Evolutionary conservation across 352 stramenopile species (phyloP).

Genomic region (Pythium guiyangense): DNA sequence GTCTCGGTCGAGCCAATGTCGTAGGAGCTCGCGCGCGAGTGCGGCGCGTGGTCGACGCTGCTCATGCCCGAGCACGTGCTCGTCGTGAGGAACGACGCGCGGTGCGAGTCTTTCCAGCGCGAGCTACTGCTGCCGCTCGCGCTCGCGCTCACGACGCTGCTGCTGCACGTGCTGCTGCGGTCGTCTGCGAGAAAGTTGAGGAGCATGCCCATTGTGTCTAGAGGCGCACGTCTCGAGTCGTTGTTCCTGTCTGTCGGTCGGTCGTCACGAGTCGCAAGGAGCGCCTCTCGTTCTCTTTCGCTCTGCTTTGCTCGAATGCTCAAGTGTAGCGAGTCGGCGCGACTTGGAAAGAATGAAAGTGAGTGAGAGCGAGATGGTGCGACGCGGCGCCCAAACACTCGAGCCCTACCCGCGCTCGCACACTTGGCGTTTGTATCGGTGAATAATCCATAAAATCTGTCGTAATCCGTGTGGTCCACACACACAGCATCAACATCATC

Average conservation of each 20-base stretch:
- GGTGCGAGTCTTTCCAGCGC: conserved; percentile 20
- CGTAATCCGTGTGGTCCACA: too few relatives aligned
- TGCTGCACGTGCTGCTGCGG: conserved; percentile 5
- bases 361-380: too few relatives aligned
- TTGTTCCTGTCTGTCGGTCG: too few relatives aligned
- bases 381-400: too few relatives aligned
- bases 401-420: too few relatives aligned
- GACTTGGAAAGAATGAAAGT: too few relatives aligned
- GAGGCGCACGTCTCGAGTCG: neutral
- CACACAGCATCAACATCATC: too few relatives aligned
- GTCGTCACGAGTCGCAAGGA: neutral
- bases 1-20: conserved; percentile 23
- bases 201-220: conserved; percentile 7
- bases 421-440: too few relatives aligned
- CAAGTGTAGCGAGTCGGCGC: too few relatives aligned
- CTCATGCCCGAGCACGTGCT: conserved; percentile 41
- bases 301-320: too few relatives aligned
- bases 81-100: conserved; percentile 40
- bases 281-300: too few relatives aligned
- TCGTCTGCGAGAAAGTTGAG: conserved; percentile 4
- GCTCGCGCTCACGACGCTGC: conserved; percentile 1
- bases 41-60: conserved; percentile 6
- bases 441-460: too few relatives aligned
- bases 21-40: conserved; percentile 13
- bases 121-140: neutral